Conservation (phyloP, 768 basidiomycete species). For the Grammothele lineata region DNA sequence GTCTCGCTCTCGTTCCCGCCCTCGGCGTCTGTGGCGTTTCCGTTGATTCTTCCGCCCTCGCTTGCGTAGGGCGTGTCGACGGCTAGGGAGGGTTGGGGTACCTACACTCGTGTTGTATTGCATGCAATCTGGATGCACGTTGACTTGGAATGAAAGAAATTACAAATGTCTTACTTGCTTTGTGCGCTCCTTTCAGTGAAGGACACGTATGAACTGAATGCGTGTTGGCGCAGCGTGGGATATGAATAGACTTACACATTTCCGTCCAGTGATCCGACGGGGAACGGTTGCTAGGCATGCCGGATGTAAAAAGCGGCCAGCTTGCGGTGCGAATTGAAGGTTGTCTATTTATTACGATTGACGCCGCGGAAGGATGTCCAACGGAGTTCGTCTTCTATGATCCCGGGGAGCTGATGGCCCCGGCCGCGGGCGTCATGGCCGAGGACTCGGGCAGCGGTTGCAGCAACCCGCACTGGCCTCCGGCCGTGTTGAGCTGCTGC, state of each 20-base stretch:
- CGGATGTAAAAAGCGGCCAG: neutral
- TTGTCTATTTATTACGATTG: no score
- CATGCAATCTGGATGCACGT: slow-evolving; percentile 11
- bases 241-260: neutral
- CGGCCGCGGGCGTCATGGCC: no score
- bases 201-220: neutral
- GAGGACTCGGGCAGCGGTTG: no score
- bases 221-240: neutral
- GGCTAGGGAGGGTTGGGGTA: slow-evolving; percentile 16
- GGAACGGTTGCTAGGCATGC: neutral
- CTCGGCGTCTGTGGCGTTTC: slow-evolving; percentile 18
- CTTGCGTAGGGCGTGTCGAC: slow-evolving; percentile 23
- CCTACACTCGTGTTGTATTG: slow-evolving; percentile 13
- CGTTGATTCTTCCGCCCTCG: slow-evolving; percentile 15
- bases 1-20: slow-evolving; percentile 1
- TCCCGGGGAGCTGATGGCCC: no score
- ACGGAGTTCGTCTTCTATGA: no score
- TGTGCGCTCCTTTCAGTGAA: neutral
- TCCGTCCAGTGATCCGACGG: neutral
- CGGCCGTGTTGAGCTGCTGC: no score
- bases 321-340: no score
- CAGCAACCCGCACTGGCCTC: no score
- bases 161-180: neutral
- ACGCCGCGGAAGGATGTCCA: no score
- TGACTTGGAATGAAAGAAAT: neutral